Percentiles rank a stretch among this genome's conserved stretches.
Evolutionary conservation across 306 rosid species (phyloP).

Genomic region (Lathyrus tuberosus): DNA sequence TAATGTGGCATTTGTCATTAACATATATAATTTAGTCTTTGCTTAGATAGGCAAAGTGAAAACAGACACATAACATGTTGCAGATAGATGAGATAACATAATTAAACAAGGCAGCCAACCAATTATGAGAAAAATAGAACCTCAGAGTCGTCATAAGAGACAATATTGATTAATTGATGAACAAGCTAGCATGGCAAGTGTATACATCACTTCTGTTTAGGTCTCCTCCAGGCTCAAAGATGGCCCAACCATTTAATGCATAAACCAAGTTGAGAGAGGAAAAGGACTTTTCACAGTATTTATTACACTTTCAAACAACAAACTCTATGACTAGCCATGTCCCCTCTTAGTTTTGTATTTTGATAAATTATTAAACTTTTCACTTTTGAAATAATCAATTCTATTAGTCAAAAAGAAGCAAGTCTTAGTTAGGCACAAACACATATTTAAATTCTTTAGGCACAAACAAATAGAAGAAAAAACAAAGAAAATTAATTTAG

Average conservation of each 20-base stretch:
- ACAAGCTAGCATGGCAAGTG: not conserved
- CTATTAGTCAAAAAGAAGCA: too few relatives aligned
- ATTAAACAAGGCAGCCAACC: slow-evolving; percentile 4
- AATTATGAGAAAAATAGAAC: not conserved
- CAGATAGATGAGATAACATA: not conserved
- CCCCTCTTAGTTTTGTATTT: too few relatives aligned
- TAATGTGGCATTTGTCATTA: too few relatives aligned
- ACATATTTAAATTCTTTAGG: too few relatives aligned
- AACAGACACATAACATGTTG: not conserved
- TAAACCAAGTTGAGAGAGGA: not conserved
- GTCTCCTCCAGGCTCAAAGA: not conserved
- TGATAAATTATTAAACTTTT: not conserved
- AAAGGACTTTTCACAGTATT: not conserved
- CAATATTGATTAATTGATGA: not conserved
- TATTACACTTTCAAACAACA: slow-evolving; percentile 1
- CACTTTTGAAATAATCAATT: not conserved
- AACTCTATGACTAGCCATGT: not conserved
- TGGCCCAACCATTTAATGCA: not conserved
- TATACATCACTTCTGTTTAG: not conserved
- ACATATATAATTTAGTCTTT: not conserved
- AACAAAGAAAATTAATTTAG: too few relatives aligned
- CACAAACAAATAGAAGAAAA: too few relatives aligned
- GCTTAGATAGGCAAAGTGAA: not conserved
- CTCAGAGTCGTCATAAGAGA: too few relatives aligned
- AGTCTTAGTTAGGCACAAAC: too few relatives aligned